Conservation (phyloP, 257 asterid genomes). For the Euphrasia confusa region DNA sequence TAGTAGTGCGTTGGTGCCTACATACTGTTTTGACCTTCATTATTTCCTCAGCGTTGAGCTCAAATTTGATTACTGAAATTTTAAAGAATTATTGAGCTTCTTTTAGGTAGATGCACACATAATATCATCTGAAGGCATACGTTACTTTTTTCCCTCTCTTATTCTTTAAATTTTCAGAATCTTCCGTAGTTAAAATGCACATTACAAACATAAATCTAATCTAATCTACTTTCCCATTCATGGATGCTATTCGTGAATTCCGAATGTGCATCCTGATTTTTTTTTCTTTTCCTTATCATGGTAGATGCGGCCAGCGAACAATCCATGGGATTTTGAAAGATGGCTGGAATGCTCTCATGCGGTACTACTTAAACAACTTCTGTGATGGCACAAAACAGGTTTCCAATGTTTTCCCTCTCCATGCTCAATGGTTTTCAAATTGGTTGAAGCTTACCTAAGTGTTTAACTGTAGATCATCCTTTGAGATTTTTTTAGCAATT, state of each 20-base stretch:
- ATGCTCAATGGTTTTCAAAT: slow-evolving; percentile 18
- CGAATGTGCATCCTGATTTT: not conserved
- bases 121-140: not conserved
- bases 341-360: slow-evolving; percentile 85
- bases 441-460: slow-evolving; percentile 7
- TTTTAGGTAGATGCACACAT: not conserved
- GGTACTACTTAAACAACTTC: slow-evolving; percentile 95
- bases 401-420: slow-evolving; percentile 28
- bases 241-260: not conserved
- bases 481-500: not conserved
- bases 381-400: slow-evolving; percentile 98
- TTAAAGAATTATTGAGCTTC: not conserved
- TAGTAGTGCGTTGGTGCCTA: not conserved
- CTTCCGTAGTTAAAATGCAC: not conserved
- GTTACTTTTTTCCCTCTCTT: not conserved
- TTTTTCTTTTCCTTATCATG: slow-evolving; percentile 17
- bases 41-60: no score
- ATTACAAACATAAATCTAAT: not conserved
- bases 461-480: slow-evolving; percentile 13
- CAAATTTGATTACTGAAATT: no score
- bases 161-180: not conserved
- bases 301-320: slow-evolving; percentile 83
- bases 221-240: slow-evolving; percentile 1
- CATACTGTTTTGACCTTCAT: not conserved
- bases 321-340: slow-evolving; percentile 75